Evolutionary conservation across 2,329 filamentous ascomycete species (phyloP).

Genomic region (Alternaria arbusti): DNA sequence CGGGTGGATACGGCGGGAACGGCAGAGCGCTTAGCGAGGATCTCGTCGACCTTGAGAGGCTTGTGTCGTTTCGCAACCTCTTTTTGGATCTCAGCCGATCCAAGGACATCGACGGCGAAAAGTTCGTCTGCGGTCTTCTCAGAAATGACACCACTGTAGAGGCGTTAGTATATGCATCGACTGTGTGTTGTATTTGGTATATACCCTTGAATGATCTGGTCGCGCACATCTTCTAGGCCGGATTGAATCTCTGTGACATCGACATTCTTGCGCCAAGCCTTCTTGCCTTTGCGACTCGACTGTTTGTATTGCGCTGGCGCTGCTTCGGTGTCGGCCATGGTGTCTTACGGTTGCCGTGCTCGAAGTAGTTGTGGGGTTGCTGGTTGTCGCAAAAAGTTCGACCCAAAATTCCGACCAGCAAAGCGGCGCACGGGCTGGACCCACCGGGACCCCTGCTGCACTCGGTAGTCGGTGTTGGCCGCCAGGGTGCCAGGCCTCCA

Average conservation of each 20-base stretch:
- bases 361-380: slow-evolving; percentile 13
- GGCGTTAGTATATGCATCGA: slow-evolving; percentile 15
- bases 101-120: slow-evolving; percentile 80
- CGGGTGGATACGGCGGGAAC: slow-evolving; percentile 78
- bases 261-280: slow-evolving; percentile 98
- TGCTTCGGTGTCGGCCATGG: slow-evolving; percentile 42
- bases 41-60: slow-evolving; percentile 87
- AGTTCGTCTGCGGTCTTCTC: slow-evolving; percentile 85
- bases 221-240: slow-evolving; percentile 82
- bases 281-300: slow-evolving; percentile 94
- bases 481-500: slow-evolving; percentile 23
- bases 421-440: slow-evolving; percentile 13
- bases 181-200: background rate
- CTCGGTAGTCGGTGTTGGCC: slow-evolving; percentile 19
- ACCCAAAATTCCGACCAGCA: slow-evolving; percentile 19
- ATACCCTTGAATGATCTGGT: slow-evolving; percentile 91
- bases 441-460: slow-evolving; percentile 10
- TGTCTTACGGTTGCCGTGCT: slow-evolving; percentile 3
- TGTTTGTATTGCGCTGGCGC: slow-evolving; percentile 85
- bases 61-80: slow-evolving; percentile 73
- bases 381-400: slow-evolving; percentile 20
- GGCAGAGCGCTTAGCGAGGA: slow-evolving; percentile 82
- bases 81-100: slow-evolving; percentile 71
- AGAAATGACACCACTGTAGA: slow-evolving; percentile 75
- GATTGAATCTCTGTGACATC: slow-evolving; percentile 85